These are phyloP conservation scores for Apophysomyces variabilis DNA, from an alignment of 371 early-diverging fungal genomes.

Conservation along the genomic window DNA sequence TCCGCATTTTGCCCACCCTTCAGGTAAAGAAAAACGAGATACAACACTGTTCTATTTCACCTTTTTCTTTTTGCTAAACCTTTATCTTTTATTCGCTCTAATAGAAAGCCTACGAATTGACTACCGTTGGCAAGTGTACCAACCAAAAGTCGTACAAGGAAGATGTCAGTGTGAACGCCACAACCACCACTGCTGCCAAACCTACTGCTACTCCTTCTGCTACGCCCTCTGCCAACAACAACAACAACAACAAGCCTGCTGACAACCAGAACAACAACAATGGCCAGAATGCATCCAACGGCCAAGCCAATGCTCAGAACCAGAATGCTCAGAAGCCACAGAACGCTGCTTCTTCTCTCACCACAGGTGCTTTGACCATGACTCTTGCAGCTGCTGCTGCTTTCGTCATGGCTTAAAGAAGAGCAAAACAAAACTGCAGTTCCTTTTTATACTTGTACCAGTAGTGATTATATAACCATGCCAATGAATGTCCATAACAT, in stretches of 20 bases:
- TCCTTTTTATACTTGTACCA: slow-evolving; percentile 18
- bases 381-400: slow-evolving; percentile 15
- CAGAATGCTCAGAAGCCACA: background rate
- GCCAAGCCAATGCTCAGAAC: background rate
- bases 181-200: slow-evolving; percentile 14
- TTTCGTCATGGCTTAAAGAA: slow-evolving; percentile 10
- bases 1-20: slow-evolving; percentile 40
- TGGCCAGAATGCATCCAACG: background rate
- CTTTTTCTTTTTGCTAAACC: background rate
- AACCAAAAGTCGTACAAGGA: slow-evolving; percentile 36
- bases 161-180: slow-evolving; percentile 8
- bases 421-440: slow-evolving; percentile 4
- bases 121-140: slow-evolving; percentile 35
- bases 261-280: background rate
- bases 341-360: slow-evolving; percentile 7
- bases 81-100: no score
- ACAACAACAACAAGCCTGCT: slow-evolving; percentile 11
- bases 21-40: slow-evolving; percentile 11
- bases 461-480: background rate
- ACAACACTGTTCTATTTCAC: background rate
- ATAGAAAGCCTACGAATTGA: slow-evolving; percentile 25
- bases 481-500: background rate
- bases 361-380: background rate
- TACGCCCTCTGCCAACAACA: slow-evolving; percentile 9
- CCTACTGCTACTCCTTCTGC: slow-evolving; percentile 14